Percentiles rank a stretch among this genome's conserved stretches.
Evolutionary conservation across 805 yeast genomes (phyloP).

Genomic region (Phaffomyces opuntiae): DNA sequence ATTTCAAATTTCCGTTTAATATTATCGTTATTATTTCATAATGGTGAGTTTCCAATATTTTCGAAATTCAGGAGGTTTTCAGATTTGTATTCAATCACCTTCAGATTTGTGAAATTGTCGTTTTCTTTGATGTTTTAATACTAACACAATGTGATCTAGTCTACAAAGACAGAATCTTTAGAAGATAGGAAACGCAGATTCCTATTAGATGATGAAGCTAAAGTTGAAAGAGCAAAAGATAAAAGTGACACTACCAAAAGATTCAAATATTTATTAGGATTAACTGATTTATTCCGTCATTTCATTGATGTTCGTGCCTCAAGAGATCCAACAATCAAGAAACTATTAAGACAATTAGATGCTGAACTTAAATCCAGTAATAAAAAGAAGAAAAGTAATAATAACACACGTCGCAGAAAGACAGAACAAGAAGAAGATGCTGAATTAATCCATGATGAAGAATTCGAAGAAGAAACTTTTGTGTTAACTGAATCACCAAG

Average conservation of each 20-base stretch:
- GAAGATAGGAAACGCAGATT: conserved; percentile 41
- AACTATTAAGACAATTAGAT: conserved; percentile 51
- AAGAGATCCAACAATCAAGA: conserved; percentile 66
- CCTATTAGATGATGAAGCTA: conserved; percentile 47
- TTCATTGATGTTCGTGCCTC: conserved; percentile 78
- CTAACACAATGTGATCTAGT: no score
- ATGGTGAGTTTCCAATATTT: neutral
- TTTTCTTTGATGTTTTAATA: no score
- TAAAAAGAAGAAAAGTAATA: conserved; percentile 10
- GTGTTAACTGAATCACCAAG: conserved; percentile 84
- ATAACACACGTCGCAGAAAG: conserved; percentile 57
- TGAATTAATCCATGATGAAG: conserved; percentile 80
- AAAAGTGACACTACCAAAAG: conserved; percentile 69
- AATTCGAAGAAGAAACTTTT: conserved; percentile 52
- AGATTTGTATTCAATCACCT: no score
- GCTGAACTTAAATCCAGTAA: conserved; percentile 34
- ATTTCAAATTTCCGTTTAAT: no score
- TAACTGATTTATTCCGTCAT: conserved; percentile 83
- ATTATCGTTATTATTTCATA: neutral
- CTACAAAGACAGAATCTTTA: conserved; percentile 19
- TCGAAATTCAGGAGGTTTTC: no score
- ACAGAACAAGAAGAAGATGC: conserved; percentile 96
- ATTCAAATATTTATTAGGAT: conserved; percentile 70
- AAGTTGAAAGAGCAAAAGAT: conserved; percentile 45
- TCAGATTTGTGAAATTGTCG: no score